Percentiles rank a stretch among this genome's conserved stretches.
Conservation (phyloP, 352 stramenopile genomes). For the Pythium biforme region DNA sequence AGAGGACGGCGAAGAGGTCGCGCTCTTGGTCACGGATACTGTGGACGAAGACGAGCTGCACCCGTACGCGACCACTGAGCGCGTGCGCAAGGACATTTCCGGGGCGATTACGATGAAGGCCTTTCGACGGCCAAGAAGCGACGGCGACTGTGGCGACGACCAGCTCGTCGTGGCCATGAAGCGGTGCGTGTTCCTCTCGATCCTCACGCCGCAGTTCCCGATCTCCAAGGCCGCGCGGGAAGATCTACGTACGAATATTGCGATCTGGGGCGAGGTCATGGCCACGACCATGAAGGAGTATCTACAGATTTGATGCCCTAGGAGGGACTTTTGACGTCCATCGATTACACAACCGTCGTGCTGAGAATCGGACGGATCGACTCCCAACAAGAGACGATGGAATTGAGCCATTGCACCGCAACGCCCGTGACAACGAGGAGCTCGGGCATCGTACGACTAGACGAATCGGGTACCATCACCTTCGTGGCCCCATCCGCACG, state of each 20-base stretch:
- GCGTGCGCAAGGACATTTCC: conserved; percentile 25
- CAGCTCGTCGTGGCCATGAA: conserved; percentile 6
- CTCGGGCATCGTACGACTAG: too few species aligned
- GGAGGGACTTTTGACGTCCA: too few species aligned
- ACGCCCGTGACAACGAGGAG: too few species aligned
- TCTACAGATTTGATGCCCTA: conserved; percentile 2
- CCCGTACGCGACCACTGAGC: conserved; percentile 31
- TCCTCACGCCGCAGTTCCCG: conserved; percentile 5
- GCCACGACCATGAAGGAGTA: background rate
- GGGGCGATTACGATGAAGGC: too few species aligned
- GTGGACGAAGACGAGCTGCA: conserved; percentile 46
- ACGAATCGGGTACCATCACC: too few species aligned
- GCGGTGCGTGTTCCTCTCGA: conserved; percentile 5
- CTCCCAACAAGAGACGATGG: too few species aligned
- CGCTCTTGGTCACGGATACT: conserved; percentile 28
- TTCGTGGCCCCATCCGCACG: too few species aligned
- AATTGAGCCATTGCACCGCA: too few species aligned
- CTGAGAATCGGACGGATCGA: too few species aligned
- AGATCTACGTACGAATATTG: conserved; percentile 2
- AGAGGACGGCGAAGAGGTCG: conserved; percentile 23
- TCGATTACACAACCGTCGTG: too few species aligned
- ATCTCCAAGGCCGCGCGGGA: background rate
- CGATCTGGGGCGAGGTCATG: conserved; percentile 11
- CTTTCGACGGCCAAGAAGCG: too few species aligned
- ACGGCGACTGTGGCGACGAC: background rate